Percentiles rank a stretch among this genome's conserved stretches.
These are phyloP conservation scores for Aureobasidium sp. DNA, from an alignment of 2,329 filamentous ascomycete genomes.

Conservation along the genomic window DNA sequence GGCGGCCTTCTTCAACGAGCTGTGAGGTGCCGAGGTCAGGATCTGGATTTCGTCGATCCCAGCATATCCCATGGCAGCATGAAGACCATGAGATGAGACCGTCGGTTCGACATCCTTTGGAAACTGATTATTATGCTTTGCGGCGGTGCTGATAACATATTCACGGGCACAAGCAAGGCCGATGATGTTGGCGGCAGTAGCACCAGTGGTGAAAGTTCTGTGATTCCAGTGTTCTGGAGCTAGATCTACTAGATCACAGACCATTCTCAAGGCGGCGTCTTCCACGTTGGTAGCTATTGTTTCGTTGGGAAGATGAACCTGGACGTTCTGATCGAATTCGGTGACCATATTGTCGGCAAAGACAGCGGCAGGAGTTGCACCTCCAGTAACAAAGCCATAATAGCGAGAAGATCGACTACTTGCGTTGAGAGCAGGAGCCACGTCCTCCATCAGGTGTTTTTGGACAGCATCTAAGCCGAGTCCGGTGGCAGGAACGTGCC, in stretches of 20 bases:
- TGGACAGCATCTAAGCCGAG: conserved; percentile 34
- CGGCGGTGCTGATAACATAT: conserved; percentile 44
- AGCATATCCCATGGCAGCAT: conserved; percentile 55
- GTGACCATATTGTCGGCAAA: conserved; percentile 80
- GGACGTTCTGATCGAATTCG: conserved; percentile 72
- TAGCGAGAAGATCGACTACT: conserved; percentile 60
- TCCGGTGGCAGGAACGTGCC: conserved; percentile 30
- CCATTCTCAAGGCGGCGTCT: conserved; percentile 59
- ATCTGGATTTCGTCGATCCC: conserved; percentile 63
- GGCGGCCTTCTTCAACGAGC: conserved; percentile 75
- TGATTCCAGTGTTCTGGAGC: conserved; percentile 54
- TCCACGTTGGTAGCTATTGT: conserved; percentile 70
- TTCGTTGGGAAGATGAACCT: conserved; percentile 71
- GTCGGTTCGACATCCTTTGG: conserved; percentile 22
- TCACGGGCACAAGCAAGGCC: conserved; percentile 66
- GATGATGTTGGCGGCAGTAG: conserved; percentile 57
- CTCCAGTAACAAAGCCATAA: conserved; percentile 85
- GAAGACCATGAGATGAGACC: conserved; percentile 62
- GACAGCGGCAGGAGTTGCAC: conserved; percentile 66
- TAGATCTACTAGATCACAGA: conserved; percentile 59
- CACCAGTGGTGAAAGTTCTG: conserved; percentile 69
- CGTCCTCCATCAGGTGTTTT: conserved; percentile 36
- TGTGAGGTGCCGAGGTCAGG: conserved; percentile 74
- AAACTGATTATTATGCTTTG: conserved; percentile 17
- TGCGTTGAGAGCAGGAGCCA: conserved; percentile 53